Evolutionary conservation across 345 rosid species (phyloP), one percentile per base, ranked within the genome.

Genomic region (Cardamine chenopodiifolia): DNA sequence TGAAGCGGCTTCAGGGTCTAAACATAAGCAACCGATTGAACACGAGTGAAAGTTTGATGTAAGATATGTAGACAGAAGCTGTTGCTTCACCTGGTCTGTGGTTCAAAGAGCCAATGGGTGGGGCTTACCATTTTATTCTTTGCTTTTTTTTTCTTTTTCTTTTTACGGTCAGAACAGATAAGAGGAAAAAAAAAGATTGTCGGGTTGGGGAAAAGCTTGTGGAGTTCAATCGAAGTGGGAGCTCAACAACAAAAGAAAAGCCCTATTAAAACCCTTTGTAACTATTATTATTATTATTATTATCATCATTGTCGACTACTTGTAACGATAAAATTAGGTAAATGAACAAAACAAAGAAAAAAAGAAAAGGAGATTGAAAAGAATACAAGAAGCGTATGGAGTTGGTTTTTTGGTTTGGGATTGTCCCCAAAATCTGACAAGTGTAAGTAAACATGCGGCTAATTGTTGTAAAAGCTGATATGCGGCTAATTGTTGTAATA

Each of bases 201-300:
- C 35, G 78, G 75, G 74, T 47, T 22, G 79, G 79, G 76, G 60
- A 85, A 85, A 78, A 59, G 77, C 73, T 67, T 87, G 92, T 81
- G 83, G 91, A 78, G 96, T 86, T 85, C 98, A 89, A 76, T 91
- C 97, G 85, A 93, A 93, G 89, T 79, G 96, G 94, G 97, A 86
- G 86, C 91, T 78, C 82, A 80, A 74, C 96, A 84, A 90, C 63
- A 62, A 56, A 19, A 62, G 29, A 85, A 85, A 69, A 62, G 66
- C 81, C 84, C 84, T 74, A 79, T 40, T 71, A 2, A 26, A 62
- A 44, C 56, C 70, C 66, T 66, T 86, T 83, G 90, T 84, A 75
- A 78, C 72, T 77, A 76, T 48, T 56, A 65, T 55, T 58, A 53
- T 15, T 61, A 76, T 56, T 47, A 64, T 54, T 39, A 49, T 9